phyloP scores from a whole-genome alignment of 192 early-diverging fungal species.

The Linnemannia zychae region DNA sequence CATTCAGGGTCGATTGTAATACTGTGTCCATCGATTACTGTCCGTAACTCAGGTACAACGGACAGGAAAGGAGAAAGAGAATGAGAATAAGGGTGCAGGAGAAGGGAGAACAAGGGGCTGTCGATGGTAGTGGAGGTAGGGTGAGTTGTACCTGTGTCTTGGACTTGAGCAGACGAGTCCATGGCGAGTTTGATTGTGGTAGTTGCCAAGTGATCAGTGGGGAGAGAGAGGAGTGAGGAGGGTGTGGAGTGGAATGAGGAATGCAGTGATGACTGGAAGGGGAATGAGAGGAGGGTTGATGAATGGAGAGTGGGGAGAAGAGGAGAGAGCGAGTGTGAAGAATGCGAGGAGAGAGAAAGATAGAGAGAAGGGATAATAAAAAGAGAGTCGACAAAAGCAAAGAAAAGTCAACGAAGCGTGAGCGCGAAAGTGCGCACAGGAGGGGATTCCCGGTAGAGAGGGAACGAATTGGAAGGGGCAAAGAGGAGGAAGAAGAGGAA shows the following conservation, averaged over 20 bases:
- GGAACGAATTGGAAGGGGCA: too few species aligned
- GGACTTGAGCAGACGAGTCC: slow-evolving; percentile 5
- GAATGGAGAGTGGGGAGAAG: background rate
- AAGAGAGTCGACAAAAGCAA: background rate
- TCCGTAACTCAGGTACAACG: background rate
- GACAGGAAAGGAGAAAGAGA: background rate
- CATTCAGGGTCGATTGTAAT: background rate
- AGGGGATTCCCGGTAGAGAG: slow-evolving; percentile 9
- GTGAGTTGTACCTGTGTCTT: background rate
- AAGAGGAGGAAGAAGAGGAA: background rate
- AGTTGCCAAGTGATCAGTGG: background rate
- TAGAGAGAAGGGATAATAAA: background rate
- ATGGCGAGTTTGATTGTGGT: background rate
- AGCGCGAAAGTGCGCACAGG: background rate
- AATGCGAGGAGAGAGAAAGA: background rate
- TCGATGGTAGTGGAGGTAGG: background rate
- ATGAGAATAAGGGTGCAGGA: background rate
- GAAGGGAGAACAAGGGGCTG: background rate
- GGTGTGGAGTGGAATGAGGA: background rate
- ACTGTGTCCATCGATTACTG: background rate
- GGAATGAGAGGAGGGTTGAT: background rate
- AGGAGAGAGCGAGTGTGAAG: background rate
- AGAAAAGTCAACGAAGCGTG: slow-evolving; percentile 11
- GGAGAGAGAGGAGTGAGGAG: background rate
- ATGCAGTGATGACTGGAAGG: background rate